Percentiles rank a stretch among this genome's conserved stretches.
Evolutionary conservation across 257 asterid genomes (phyloP).

Genomic region (Salvia splendens): DNA sequence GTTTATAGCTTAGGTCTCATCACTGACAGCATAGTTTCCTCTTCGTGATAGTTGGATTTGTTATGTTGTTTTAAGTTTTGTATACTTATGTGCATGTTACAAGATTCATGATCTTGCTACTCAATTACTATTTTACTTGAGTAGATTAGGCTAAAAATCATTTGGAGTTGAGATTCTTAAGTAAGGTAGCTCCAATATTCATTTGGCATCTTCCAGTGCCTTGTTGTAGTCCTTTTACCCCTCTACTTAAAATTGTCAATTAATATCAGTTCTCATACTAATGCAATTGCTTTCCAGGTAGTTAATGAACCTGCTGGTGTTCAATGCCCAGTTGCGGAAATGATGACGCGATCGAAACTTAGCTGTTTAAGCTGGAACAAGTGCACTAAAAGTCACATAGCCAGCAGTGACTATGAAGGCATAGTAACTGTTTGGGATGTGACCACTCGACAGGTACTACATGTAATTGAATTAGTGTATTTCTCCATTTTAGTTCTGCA

Average conservation of each 20-base stretch:
- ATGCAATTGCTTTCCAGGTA: constrained; percentile 48
- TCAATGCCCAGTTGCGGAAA: constrained; percentile 78
- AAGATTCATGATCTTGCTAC: constrained; percentile 4
- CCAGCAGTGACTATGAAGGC: constrained; percentile 90
- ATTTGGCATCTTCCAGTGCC: background rate
- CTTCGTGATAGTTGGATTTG: background rate
- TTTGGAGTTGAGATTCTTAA: constrained; percentile 5
- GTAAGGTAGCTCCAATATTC: background rate
- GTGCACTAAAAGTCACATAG: constrained; percentile 61
- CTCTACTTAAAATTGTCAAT: background rate
- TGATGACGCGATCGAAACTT: constrained; percentile 74
- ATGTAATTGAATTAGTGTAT: constrained; percentile 6
- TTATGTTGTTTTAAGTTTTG: background rate
- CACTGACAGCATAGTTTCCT: background rate
- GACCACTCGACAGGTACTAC: constrained; percentile 73
- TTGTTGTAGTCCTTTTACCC: background rate
- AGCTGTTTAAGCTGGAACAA: constrained; percentile 92
- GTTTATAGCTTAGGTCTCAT: background rate
- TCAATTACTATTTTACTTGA: background rate
- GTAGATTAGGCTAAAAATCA: constrained; percentile 3
- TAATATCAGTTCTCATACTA: background rate
- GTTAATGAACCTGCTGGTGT: constrained; percentile 66
- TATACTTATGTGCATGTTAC: background rate
- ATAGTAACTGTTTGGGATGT: constrained; percentile 89
- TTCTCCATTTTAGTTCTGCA: constrained; percentile 21